Percentiles rank a stretch among this genome's conserved stretches.
Evolutionary conservation across 208 protist genomes (phyloP).

Genomic region (Strigomonas culicis): DNA sequence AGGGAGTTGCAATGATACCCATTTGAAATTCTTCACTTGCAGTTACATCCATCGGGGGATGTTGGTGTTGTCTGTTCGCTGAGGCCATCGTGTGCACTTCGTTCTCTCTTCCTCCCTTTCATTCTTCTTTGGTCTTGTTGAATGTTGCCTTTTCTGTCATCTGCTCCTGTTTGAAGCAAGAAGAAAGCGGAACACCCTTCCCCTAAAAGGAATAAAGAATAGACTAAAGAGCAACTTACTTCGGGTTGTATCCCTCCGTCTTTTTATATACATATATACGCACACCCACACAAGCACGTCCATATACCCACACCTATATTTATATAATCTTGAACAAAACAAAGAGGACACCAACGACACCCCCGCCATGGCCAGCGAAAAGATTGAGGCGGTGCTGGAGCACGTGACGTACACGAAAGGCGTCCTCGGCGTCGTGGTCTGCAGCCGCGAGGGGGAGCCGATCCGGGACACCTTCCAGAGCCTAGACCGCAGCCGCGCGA

Average conservation of each 20-base stretch:
- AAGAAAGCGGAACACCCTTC: too few species aligned
- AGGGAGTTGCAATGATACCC: not conserved
- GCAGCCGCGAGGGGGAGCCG: conserved; percentile 57
- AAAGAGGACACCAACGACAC: too few species aligned
- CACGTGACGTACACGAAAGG: conserved; percentile 86
- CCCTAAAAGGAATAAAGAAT: too few species aligned
- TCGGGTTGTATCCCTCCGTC: not conserved
- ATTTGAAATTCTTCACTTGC: not conserved
- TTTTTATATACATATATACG: not conserved
- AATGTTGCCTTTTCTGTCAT: too few species aligned
- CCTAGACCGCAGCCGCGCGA: conserved; percentile 62
- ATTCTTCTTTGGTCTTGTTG: conserved; percentile 11
- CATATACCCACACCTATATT: not conserved
- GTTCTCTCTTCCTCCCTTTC: conserved; percentile 1
- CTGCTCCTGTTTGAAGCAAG: too few species aligned
- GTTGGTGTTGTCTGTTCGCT: too few species aligned
- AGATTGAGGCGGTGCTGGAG: conserved; percentile 75
- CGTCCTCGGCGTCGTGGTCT: conserved; percentile 76
- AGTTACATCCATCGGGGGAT: too few species aligned
- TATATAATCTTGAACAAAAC: not conserved
- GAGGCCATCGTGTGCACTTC: not conserved
- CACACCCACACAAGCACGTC: not conserved
- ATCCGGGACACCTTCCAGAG: conserved; percentile 84
- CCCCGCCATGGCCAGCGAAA: conserved; percentile 33
- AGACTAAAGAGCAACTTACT: too few species aligned